These are phyloP conservation scores for Boletellus ananiceps DNA, from an alignment of 768 basidiomycete species.

Conservation along the genomic window DNA sequence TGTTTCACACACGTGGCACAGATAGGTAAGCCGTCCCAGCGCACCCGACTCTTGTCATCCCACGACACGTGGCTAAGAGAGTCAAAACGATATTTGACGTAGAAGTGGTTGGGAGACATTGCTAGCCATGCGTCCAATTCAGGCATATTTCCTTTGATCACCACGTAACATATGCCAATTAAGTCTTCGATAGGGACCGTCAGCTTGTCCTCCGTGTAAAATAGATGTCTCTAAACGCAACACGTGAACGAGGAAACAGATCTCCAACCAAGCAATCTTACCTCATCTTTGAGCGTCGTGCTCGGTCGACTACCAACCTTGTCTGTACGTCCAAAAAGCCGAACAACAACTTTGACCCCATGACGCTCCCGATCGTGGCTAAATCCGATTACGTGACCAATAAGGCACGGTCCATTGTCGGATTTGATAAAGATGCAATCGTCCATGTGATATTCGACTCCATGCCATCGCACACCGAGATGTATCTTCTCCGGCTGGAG, in stretches of 20 bases:
- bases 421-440: constrained; percentile 57
- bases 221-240: constrained; percentile 52
- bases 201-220: constrained; percentile 47
- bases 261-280: constrained; percentile 15
- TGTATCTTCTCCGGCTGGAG: constrained; percentile 26
- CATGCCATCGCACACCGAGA: constrained; percentile 44
- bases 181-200: constrained; percentile 36
- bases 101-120: constrained; percentile 56
- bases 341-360: constrained; percentile 30
- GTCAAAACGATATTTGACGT: constrained; percentile 47
- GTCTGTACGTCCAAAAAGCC: constrained; percentile 50
- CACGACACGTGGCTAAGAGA: constrained; percentile 37
- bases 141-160: constrained; percentile 31
- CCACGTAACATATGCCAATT: constrained; percentile 46
- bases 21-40: constrained; percentile 35
- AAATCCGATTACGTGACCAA: constrained; percentile 49
- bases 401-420: constrained; percentile 46
- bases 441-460: constrained; percentile 50
- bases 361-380: constrained; percentile 14
- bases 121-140: constrained; percentile 45
- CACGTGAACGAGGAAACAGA: neutral
- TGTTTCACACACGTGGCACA: constrained; percentile 42
- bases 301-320: constrained; percentile 35
- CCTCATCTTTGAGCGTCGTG: constrained; percentile 52
- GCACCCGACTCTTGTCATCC: constrained; percentile 32